phyloP scores from a whole-genome alignment of 1,284 basidiomycete species.

The Cutaneotrichosporon dermatis region DNA sequence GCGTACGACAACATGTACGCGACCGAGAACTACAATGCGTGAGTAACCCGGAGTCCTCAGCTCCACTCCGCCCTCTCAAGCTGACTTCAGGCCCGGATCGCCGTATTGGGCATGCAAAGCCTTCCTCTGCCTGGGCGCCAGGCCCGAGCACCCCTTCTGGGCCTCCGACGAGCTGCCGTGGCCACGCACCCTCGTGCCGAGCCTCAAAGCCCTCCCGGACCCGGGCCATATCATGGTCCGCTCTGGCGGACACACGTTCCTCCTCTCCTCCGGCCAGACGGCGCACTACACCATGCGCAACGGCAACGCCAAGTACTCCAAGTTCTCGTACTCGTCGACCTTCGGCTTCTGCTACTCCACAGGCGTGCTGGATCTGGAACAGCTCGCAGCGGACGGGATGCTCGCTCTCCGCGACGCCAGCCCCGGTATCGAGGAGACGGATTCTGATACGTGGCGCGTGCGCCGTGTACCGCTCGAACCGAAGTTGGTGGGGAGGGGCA shows the following conservation, averaged over 20 bases:
- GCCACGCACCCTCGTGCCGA: slow-evolving; percentile 46
- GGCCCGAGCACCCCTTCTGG: slow-evolving; percentile 68
- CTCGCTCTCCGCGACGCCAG: slow-evolving; percentile 59
- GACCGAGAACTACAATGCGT: slow-evolving; percentile 6
- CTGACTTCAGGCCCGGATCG: slow-evolving; percentile 70
- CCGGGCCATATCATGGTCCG: slow-evolving; percentile 64
- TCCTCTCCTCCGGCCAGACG: slow-evolving; percentile 70
- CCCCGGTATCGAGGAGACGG: slow-evolving; percentile 45
- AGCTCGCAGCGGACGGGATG: slow-evolving; percentile 64
- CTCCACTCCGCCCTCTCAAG: slow-evolving; percentile 56
- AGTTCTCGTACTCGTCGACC: slow-evolving; percentile 66
- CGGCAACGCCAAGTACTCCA: slow-evolving; percentile 71
- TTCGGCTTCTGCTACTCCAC: slow-evolving; percentile 72
- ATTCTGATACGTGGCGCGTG: slow-evolving; percentile 60
- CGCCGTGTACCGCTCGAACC: slow-evolving; percentile 62
- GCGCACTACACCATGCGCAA: slow-evolving; percentile 74
- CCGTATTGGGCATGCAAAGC: slow-evolving; percentile 79
- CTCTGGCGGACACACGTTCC: slow-evolving; percentile 58
- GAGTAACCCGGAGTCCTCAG: background rate
- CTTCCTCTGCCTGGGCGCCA: slow-evolving; percentile 63
- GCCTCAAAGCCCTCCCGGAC: slow-evolving; percentile 56
- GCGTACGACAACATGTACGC: slow-evolving; percentile 6
- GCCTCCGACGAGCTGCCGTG: slow-evolving; percentile 60
- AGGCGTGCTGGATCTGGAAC: slow-evolving; percentile 64
- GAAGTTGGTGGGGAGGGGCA: slow-evolving; percentile 53